Base-by-base conservation (phyloP, 2,329 filamentous ascomycete species). In the Verticillium klebahnii region DNA sequence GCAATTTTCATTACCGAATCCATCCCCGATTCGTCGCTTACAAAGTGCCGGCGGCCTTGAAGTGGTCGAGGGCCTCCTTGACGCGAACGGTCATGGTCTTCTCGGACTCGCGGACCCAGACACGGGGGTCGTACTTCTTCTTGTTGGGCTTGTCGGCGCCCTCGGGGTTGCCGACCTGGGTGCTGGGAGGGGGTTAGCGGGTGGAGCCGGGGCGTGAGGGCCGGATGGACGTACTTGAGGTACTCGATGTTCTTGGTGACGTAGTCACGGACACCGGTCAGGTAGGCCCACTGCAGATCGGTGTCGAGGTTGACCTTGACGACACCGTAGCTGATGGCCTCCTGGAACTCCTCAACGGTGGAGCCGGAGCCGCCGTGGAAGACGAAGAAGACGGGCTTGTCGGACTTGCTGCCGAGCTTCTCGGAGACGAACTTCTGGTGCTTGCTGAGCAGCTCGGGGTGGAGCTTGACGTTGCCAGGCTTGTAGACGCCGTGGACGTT, bases 221-320 rank as follows among this genome's bases (percentile, higher is more conserved):
- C 11, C 1, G 17, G 37, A 12, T 15, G 37, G 9, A 55, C 61
- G 14, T 60, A 62, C 62, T 66, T 66, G 54, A 99, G 81, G 85
- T 98, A 99, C 72, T 97, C 94, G 82, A 96, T 93, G 87, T 97
- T 97, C 77, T 87, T 90, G 73, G 92, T 79, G 75, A 98, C 85
- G 84, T 93, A 99, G 82, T 99, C 94, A 67, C 95, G 91, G 82
- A 98, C 90, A 81, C 95, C 95, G 65, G 82, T 81, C 69, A 95
- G 85, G 86, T 98, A 99, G 63, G 94, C 93, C 79, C 88, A 96
- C 85, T 98, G 94, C 80, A 98, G 86, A 76, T 99, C 95, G 58
- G 95, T 99, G 81, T 99, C 95, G 72, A 99, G 85, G 85, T 99
- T 99, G 81, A 99, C 95, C 89, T 99, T 99, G 83, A 97, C 90